Conservation (phyloP, 257 asterid genomes). For the Nicotiana undulata region DNA sequence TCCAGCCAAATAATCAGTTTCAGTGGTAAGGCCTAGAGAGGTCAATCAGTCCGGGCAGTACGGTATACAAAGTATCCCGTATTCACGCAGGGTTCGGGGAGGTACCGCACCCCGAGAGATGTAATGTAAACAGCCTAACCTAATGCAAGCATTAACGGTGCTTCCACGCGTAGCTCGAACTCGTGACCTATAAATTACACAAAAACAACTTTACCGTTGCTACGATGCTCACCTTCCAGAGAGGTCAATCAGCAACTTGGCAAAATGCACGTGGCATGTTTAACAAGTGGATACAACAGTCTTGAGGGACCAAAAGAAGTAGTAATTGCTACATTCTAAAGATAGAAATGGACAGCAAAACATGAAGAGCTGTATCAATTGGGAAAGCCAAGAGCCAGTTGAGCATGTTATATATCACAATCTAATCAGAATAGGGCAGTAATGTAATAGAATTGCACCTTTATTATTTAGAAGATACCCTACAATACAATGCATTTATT, state of each 20-base stretch:
- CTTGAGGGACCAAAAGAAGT: not conserved
- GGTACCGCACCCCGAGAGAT: no score
- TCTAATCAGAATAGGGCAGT: not conserved
- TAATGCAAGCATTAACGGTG: no score
- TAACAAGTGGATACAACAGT: not conserved
- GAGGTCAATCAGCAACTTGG: not conserved
- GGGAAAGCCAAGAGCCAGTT: slow-evolving; percentile 7
- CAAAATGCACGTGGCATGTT: not conserved
- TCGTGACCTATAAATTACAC: no score
- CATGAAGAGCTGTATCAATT: not conserved
- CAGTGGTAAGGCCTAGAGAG: no score
- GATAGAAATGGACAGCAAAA: not conserved
- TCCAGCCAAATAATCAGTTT: no score
- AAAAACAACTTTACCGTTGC: no score
- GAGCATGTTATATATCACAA: not conserved
- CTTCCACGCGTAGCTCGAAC: no score
- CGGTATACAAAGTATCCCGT: no score
- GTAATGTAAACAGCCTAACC: no score
- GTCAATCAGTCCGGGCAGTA: no score
- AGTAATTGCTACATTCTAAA: not conserved
- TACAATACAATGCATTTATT: not conserved
- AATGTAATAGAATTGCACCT: not conserved
- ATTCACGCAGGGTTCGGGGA: no score
- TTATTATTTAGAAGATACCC: not conserved
- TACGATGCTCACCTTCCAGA: not conserved